Evolutionary conservation across 805 yeast genomes (phyloP).

Genomic region (Schwanniomyces polymorphus): DNA sequence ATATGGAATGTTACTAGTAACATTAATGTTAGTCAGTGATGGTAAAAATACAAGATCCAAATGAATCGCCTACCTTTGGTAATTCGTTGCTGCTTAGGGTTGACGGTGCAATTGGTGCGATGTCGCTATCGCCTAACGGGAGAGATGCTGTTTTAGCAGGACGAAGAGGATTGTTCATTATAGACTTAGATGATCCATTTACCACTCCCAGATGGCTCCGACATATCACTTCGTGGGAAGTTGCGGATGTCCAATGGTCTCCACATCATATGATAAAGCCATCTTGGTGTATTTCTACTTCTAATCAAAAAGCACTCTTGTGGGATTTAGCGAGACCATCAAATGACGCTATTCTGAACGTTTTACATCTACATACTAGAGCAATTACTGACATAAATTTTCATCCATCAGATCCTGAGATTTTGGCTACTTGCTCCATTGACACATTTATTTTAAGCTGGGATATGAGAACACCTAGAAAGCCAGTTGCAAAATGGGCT

Average conservation of each 20-base stretch:
- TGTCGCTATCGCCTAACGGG: slow-evolving; percentile 86
- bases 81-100: slow-evolving; percentile 80
- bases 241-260: slow-evolving; percentile 98
- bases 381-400: slow-evolving; percentile 96
- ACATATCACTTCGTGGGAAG: slow-evolving; percentile 95
- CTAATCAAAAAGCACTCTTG: slow-evolving; percentile 91
- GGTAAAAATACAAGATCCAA: slow-evolving; percentile 18
- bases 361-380: slow-evolving; percentile 84
- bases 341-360: slow-evolving; percentile 76
- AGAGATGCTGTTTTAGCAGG: slow-evolving; percentile 93
- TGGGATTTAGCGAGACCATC: slow-evolving; percentile 85
- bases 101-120: slow-evolving; percentile 90
- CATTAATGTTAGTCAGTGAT: background rate
- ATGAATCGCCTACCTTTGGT: slow-evolving; percentile 64
- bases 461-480: slow-evolving; percentile 82
- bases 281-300: slow-evolving; percentile 88
- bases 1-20: too few relatives aligned
- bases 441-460: slow-evolving; percentile 86
- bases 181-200: slow-evolving; percentile 95
- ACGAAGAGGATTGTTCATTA: slow-evolving; percentile 74
- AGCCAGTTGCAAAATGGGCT: slow-evolving; percentile 78
- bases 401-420: slow-evolving; percentile 82
- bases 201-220: slow-evolving; percentile 92
- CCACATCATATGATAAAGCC: slow-evolving; percentile 80
- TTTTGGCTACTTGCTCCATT: slow-evolving; percentile 88